These are phyloP conservation scores for Fusarium floridanum DNA, from an alignment of 2,329 filamentous ascomycete species.

Conservation along the genomic window DNA sequence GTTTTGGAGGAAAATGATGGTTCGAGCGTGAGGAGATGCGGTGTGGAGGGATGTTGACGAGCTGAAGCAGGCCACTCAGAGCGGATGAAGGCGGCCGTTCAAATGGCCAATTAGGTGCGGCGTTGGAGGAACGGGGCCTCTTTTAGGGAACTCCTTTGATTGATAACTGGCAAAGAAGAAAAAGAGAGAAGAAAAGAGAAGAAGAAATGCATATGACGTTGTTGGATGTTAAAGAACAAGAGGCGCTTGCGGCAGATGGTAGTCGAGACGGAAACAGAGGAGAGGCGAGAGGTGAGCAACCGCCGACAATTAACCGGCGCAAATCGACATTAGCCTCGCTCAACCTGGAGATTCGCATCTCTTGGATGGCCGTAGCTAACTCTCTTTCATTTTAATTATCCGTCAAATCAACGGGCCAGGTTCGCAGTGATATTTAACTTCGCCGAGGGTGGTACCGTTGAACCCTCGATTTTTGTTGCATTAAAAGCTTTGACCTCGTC, in stretches of 20 bases:
- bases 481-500: slow-evolving; percentile 16
- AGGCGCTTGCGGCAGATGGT: slow-evolving; percentile 5
- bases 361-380: not conserved
- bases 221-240: slow-evolving; percentile 18
- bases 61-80: slow-evolving; percentile 15
- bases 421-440: not conserved
- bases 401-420: not conserved
- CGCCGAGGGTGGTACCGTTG: not conserved
- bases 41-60: slow-evolving; percentile 15
- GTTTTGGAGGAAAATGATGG: not conserved
- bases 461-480: slow-evolving; percentile 3
- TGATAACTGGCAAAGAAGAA: not conserved
- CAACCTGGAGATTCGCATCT: not conserved
- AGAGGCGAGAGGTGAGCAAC: slow-evolving; percentile 28
- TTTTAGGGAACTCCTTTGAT: not conserved
- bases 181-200: slow-evolving; percentile 12
- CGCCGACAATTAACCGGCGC: slow-evolving; percentile 50
- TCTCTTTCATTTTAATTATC: slow-evolving; percentile 4
- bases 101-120: slow-evolving; percentile 6
- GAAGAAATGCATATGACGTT: slow-evolving; percentile 29
- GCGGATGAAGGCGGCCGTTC: slow-evolving; percentile 1
- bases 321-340: slow-evolving; percentile 23
- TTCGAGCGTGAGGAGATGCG: slow-evolving; percentile 10
- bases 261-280: slow-evolving; percentile 31
- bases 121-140: not conserved